Evolutionary conservation across 108 stramenopile genomes (phyloP), one percentile per base, ranked within the genome.

Genomic region (Cyclotella cryptica): DNA sequence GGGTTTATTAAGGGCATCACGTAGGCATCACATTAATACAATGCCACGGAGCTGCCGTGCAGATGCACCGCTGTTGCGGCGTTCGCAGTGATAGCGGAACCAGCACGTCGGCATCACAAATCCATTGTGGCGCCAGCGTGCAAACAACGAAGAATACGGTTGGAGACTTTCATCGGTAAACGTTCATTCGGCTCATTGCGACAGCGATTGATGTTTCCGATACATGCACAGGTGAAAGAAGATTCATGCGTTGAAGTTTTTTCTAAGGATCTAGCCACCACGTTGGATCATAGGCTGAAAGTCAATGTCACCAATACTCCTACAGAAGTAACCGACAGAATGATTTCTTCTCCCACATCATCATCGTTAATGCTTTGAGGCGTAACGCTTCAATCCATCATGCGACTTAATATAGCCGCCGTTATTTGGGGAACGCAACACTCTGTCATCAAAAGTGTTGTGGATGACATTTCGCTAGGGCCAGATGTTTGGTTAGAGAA

Each of bases 401-500:
- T 92, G 15, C 63, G 88, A 24, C 70, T 95, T 17, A 92, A 92
- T 72, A n/a, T 83, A 9, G 91, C 91, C 12, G 91, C 91, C 55
- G 71, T 95, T 27, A 87, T 93, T 46, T 96, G 95, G 95, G 95
- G 95, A 26, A 86, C 89, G 28, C 92, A 96, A 71, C 95, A 96
- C 82, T 81, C 92, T 17, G 91, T 93, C 49, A 92, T 92, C 60
- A 96, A 96, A 78, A 84, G 65, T 69, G 86, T 86, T 14, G 89
- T 96, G 22, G 87, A 86, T 67, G 65, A 45, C 18, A 63, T n/a
- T 42, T 57, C 47, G 9, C 22, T 81, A 54, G 72, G 66, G 15
- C 66, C 74, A 18, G 68, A 41, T 46, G 21, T 21, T 47, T 19
- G 29, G 15, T 46, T 17, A 24, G 22, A 54, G 62, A 55, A 59